Evolutionary conservation across 2,329 filamentous ascomycete genomes (phyloP).

Genomic region (Trichoderma sp.): DNA sequence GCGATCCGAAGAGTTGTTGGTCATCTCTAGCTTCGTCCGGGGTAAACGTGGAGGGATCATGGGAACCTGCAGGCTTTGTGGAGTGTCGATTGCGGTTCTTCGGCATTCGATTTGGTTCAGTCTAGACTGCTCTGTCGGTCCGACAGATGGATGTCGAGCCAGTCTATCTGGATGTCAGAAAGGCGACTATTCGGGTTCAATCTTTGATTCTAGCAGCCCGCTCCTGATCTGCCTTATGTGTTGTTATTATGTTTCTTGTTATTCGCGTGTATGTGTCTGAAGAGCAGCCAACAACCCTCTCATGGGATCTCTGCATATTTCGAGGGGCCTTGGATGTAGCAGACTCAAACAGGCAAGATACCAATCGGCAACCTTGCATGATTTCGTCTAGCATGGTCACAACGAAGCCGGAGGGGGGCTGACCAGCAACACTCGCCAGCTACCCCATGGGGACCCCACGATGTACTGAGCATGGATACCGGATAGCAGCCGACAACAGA

Average conservation of each 20-base stretch:
- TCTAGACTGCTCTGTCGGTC: not conserved
- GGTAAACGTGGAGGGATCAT: not conserved
- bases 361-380: not conserved
- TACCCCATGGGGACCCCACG: constrained; percentile 4
- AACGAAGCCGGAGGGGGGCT: not conserved
- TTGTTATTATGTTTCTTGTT: not conserved
- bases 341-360: not conserved
- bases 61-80: not conserved
- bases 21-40: not conserved
- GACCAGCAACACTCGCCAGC: not conserved
- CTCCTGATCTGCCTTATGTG: not conserved
- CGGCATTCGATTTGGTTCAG: not conserved
- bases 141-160: not conserved
- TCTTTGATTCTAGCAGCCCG: not conserved
- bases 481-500: not conserved
- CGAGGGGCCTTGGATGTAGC: no score
- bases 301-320: not conserved
- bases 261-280: not conserved
- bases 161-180: not conserved
- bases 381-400: not conserved
- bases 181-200: not conserved
- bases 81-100: not conserved
- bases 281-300: not conserved
- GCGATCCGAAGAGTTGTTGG: not conserved
- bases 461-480: not conserved